Evolutionary conservation across 2,329 filamentous ascomycete species (phyloP).

Genomic region (Metarhizium humberi): DNA sequence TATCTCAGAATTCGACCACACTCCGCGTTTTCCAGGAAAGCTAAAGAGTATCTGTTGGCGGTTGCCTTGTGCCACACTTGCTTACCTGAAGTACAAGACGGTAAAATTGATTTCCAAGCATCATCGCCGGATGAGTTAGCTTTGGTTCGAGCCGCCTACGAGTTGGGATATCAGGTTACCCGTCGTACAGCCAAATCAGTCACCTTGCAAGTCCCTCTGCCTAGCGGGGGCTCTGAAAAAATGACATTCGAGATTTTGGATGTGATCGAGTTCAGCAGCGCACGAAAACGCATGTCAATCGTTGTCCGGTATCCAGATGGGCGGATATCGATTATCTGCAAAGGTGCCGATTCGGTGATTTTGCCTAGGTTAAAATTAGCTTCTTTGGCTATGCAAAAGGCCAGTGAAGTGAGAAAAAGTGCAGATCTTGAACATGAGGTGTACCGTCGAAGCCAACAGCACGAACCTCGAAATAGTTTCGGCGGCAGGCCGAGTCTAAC

Average conservation of each 20-base stretch:
- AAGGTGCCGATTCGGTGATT: slow-evolving; percentile 80
- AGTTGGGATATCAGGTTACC: slow-evolving; percentile 71
- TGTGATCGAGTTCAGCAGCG: slow-evolving; percentile 83
- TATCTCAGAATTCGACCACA: slow-evolving; percentile 69
- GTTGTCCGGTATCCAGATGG: slow-evolving; percentile 78
- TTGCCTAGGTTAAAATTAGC: slow-evolving; percentile 69
- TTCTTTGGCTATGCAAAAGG: slow-evolving; percentile 66
- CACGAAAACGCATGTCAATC: slow-evolving; percentile 85
- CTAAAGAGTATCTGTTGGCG: slow-evolving; percentile 72
- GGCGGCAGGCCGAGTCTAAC: slow-evolving; percentile 44
- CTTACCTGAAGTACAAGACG: slow-evolving; percentile 66
- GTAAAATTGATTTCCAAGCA: slow-evolving; percentile 71
- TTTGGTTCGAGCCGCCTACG: slow-evolving; percentile 73
- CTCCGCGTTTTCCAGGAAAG: slow-evolving; percentile 68
- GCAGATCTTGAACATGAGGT: slow-evolving; percentile 49
- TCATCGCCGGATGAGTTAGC: slow-evolving; percentile 87
- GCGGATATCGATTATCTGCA: slow-evolving; percentile 75
- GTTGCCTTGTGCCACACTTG: slow-evolving; percentile 88
- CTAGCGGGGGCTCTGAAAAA: slow-evolving; percentile 30
- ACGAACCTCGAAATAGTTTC: slow-evolving; percentile 44
- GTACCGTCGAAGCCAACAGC: slow-evolving; percentile 44
- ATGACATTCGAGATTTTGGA: slow-evolving; percentile 74
- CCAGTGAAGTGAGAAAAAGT: slow-evolving; percentile 53
- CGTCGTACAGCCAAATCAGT: slow-evolving; percentile 66
- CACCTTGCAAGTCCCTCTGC: slow-evolving; percentile 34